These are phyloP conservation scores for Panaeolus papilionaceus DNA, from an alignment of 768 basidiomycete genomes.

Conservation along the genomic window DNA sequence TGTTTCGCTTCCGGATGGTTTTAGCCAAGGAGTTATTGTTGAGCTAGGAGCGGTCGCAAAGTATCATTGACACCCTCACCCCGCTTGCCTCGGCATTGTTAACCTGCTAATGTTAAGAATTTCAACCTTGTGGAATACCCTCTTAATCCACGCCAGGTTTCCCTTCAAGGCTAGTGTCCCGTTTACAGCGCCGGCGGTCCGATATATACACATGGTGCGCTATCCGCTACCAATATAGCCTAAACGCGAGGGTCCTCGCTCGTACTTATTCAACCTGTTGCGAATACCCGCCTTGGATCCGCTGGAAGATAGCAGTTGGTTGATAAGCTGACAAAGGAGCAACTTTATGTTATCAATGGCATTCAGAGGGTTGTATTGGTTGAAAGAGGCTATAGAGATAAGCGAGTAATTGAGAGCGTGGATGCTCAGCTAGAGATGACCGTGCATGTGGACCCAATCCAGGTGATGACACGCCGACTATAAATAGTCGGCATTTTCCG, in stretches of 20 bases:
- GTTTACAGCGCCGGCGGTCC: not conserved
- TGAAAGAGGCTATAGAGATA: not conserved
- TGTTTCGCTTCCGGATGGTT: not conserved
- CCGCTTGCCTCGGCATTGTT: not conserved
- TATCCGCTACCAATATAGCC: not conserved
- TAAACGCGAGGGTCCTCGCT: not conserved
- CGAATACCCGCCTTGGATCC: too few species aligned
- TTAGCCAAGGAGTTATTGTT: not conserved
- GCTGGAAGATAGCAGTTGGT: not conserved
- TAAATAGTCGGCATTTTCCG: slow-evolving; percentile 7
- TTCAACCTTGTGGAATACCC: not conserved
- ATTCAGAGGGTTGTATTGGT: not conserved
- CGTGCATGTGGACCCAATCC: not conserved
- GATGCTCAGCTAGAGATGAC: not conserved
- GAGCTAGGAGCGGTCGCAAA: not conserved
- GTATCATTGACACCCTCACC: not conserved
- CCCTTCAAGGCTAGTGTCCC: not conserved
- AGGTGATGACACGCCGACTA: not conserved
- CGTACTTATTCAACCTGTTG: not conserved
- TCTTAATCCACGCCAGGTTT: not conserved
- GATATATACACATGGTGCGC: not conserved
- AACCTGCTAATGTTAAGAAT: not conserved
- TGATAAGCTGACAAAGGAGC: not conserved
- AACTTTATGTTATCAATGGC: not conserved
- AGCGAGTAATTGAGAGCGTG: not conserved